Percentiles rank a stretch among this genome's conserved stretches.
phyloP scores from a whole-genome alignment of 192 early-diverging fungal species.

The Borealophlyctis nickersoniae region DNA sequence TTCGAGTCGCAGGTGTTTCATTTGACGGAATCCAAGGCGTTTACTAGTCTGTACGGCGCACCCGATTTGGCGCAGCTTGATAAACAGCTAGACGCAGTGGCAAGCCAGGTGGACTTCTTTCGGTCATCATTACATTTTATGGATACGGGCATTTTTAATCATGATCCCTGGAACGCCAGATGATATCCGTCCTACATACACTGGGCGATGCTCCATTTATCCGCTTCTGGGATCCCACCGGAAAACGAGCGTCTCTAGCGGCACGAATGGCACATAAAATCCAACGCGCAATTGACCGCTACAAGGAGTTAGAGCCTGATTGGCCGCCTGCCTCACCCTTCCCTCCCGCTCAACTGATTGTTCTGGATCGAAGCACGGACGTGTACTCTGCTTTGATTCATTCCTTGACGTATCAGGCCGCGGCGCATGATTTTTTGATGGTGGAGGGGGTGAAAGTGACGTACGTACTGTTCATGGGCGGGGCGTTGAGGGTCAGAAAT shows the following conservation, averaged over 20 bases:
- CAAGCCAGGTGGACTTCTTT: constrained; percentile 25
- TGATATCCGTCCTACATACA: constrained; percentile 44
- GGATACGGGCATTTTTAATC: too few species aligned
- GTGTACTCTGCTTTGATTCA: constrained; percentile 37
- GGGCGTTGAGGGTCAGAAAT: background rate
- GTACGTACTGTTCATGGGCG: constrained; percentile 27
- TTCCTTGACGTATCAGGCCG: constrained; percentile 61
- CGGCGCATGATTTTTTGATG: constrained; percentile 78
- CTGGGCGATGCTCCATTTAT: constrained; percentile 55
- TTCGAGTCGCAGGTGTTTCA: constrained; percentile 47
- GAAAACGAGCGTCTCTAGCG: constrained; percentile 37
- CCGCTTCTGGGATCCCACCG: constrained; percentile 82
- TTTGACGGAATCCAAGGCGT: constrained; percentile 33
- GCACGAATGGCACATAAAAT: constrained; percentile 34
- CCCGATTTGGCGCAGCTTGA: constrained; percentile 9
- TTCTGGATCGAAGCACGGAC: constrained; percentile 45
- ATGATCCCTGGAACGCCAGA: too few species aligned
- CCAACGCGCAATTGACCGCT: constrained; percentile 16
- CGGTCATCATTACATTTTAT: too few species aligned
- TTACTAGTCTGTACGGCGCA: constrained; percentile 33
- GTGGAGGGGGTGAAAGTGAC: constrained; percentile 60
- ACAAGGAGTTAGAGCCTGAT: constrained; percentile 26
- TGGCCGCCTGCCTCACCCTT: constrained; percentile 21
- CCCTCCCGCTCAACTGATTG: constrained; percentile 33
- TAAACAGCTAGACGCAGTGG: constrained; percentile 27